Conservation (phyloP, 352 stramenopile species). For the Phytophthora sansomeana region DNA sequence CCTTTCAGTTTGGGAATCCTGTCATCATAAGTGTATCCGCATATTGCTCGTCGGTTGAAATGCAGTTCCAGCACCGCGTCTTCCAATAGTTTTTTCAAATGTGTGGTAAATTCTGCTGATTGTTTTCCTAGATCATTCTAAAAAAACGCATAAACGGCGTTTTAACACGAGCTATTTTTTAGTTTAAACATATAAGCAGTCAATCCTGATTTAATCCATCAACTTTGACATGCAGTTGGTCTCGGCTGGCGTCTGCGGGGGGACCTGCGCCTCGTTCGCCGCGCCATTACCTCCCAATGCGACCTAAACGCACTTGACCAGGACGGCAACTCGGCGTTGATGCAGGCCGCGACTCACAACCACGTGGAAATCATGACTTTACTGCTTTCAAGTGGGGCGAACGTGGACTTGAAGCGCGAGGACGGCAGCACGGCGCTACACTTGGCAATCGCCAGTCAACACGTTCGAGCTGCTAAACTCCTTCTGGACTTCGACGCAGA, state of each 20-base stretch:
- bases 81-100: too few relatives aligned
- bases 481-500: slow-evolving; percentile 9
- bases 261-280: not conserved
- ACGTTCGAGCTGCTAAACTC: not conserved
- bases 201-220: too few relatives aligned
- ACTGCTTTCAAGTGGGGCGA: too few relatives aligned
- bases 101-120: too few relatives aligned
- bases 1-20: too few relatives aligned
- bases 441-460: slow-evolving; percentile 1
- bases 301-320: not conserved
- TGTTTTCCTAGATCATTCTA: too few relatives aligned
- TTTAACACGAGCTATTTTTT: too few relatives aligned
- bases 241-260: not conserved
- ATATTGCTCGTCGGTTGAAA: too few relatives aligned
- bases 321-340: not conserved
- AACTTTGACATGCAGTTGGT: not conserved
- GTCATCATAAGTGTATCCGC: too few relatives aligned
- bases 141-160: too few relatives aligned
- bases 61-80: too few relatives aligned
- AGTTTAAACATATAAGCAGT: too few relatives aligned
- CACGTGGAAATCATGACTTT: slow-evolving; percentile 6
- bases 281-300: not conserved
- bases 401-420: not conserved
- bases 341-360: not conserved
- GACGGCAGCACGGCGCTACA: slow-evolving; percentile 4